Base-by-base conservation (phyloP, 208 protist species). In the Naegleria gruberi region DNA sequence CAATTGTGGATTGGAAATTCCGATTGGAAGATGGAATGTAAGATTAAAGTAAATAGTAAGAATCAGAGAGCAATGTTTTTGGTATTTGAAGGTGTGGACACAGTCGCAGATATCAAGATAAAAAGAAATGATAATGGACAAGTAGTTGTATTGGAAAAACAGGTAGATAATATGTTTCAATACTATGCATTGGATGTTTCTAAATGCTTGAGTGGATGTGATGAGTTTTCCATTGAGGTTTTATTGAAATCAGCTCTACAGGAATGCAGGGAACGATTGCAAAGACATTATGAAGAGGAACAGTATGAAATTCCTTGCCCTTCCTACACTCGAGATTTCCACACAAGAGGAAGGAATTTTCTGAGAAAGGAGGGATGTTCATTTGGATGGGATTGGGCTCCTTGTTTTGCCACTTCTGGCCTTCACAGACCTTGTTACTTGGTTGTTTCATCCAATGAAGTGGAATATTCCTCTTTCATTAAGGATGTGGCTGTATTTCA, bases 331-430 rank as follows among this genome's bases (percentile, higher is more conserved):
- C 15, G 51, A 65, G 51, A 65, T 19, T 65, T 65, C 12, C 19
- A 65, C 30, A 65, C 51, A 1, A 65, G 51, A 65, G 51, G 51
- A 65, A 65, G 51, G 30, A 65, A 65, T 65, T 65, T 65, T 19
- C 12, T 65, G 12, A 65, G 51, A 65, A 65, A 65, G 30, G 51
- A 65, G 30, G 51, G 51, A 65, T 65, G 51, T 65, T 40, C 77
- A 5, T 83, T 41, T 0, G 82, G 43, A 55, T 87, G 82, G 82
- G 82, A 87, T 55, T 87, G 82, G 82, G 82, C 43, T 41, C 82
- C 82, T 19, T n/a, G 30, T 30, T 55, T 87, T 51, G 15, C 44
- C 5, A 10, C 17, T 23, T 19, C 55, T 55, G 82, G 82, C 5
- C 47, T 87, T 17, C n/a, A 42, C n/a, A n/a, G 37, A 34, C 34